Conservation (phyloP, 2,329 filamentous ascomycete genomes). For the Trichocomaceae sp. region DNA sequence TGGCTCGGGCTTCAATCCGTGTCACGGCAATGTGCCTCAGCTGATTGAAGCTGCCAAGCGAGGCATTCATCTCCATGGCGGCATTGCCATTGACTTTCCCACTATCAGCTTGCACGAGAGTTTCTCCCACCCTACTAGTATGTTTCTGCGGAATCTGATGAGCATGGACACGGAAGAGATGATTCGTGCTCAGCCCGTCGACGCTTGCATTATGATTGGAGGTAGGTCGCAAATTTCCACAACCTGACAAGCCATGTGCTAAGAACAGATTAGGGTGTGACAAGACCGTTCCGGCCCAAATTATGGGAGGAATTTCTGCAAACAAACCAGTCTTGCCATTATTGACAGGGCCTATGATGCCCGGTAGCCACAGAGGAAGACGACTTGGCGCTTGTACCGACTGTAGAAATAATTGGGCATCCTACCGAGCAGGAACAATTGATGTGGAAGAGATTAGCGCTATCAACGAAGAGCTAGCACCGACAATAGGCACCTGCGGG, state of each 20-base stretch:
- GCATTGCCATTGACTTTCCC: slow-evolving; percentile 64
- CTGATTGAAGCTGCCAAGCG: slow-evolving; percentile 64
- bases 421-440: slow-evolving; percentile 57
- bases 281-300: slow-evolving; percentile 65
- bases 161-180: slow-evolving; percentile 76
- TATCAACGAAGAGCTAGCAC: slow-evolving; percentile 66
- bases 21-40: slow-evolving; percentile 65
- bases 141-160: slow-evolving; percentile 70
- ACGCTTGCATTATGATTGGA: slow-evolving; percentile 61
- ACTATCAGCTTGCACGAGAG: slow-evolving; percentile 66
- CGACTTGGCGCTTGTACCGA: slow-evolving; percentile 69
- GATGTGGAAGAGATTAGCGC: slow-evolving; percentile 65
- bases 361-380: slow-evolving; percentile 58
- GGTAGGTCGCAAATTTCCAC: slow-evolving; percentile 37
- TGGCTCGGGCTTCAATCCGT: slow-evolving; percentile 66
- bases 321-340: slow-evolving; percentile 65
- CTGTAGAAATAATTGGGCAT: slow-evolving; percentile 67
- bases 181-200: slow-evolving; percentile 64
- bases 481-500: slow-evolving; percentile 57
- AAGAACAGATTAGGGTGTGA: slow-evolving; percentile 52
- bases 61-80: slow-evolving; percentile 60
- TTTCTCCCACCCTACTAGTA: slow-evolving; percentile 65
- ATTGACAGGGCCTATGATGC: slow-evolving; percentile 69
- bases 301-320: slow-evolving; percentile 69
- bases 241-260: neutral